A percentile compares a stretch with the other conserved stretches of the same genome.
These are phyloP conservation scores for Tricholomella constricta DNA, from an alignment of 768 basidiomycete genomes.

Conservation along the genomic window DNA sequence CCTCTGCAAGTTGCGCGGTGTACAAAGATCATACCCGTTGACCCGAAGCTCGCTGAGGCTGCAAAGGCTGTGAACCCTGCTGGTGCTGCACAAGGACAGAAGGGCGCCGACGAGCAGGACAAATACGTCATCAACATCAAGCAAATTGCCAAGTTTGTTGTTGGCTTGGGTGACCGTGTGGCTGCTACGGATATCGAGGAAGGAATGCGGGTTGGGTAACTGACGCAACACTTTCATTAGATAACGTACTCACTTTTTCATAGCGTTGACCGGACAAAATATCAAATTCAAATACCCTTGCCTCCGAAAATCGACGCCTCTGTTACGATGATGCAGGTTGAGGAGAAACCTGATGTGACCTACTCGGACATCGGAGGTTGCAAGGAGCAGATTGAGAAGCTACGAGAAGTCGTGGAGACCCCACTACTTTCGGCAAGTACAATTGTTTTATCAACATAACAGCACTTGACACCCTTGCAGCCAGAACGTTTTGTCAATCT, in stretches of 20 bases:
- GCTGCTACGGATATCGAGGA: slow-evolving; percentile 99
- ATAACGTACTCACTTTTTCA: slow-evolving; percentile 7
- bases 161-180: slow-evolving; percentile 94
- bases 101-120: slow-evolving; percentile 98
- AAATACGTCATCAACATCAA: slow-evolving; percentile 99
- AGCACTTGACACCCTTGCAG: slow-evolving; percentile 40
- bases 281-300: slow-evolving; percentile 97
- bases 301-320: slow-evolving; percentile 99
- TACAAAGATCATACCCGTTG: slow-evolving; percentile 94
- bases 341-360: slow-evolving; percentile 97
- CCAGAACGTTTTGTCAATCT: slow-evolving; percentile 99
- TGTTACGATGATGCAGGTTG: slow-evolving; percentile 99
- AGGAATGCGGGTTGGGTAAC: slow-evolving; percentile 99
- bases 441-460: background rate
- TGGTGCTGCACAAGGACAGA: slow-evolving; percentile 82
- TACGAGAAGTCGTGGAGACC: slow-evolving; percentile 96
- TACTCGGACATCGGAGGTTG: slow-evolving; percentile 98
- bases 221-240: slow-evolving; percentile 9
- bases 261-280: slow-evolving; percentile 94
- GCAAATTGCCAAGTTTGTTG: slow-evolving; percentile 99
- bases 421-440: slow-evolving; percentile 84
- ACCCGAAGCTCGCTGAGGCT: slow-evolving; percentile 72
- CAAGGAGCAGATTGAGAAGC: slow-evolving; percentile 99
- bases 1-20: slow-evolving; percentile 96
- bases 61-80: slow-evolving; percentile 78